phyloP scores from a whole-genome alignment of 768 basidiomycete species.

The Mycena olivaceomarginata region DNA sequence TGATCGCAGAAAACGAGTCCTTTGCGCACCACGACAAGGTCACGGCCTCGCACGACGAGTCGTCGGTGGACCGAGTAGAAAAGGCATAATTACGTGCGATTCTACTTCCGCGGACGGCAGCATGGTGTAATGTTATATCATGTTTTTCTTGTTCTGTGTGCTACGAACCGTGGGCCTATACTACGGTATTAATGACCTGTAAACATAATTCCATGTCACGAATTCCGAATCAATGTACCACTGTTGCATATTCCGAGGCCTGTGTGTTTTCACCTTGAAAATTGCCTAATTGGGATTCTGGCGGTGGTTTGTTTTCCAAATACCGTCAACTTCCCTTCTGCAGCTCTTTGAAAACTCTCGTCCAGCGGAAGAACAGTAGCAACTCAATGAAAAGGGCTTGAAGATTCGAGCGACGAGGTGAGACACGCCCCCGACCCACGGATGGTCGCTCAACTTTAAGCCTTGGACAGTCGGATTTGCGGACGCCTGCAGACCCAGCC shows the following conservation, averaged over 20 bases:
- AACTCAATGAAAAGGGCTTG: too few relatives aligned
- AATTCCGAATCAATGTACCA: too few relatives aligned
- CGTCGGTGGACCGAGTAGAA: neutral
- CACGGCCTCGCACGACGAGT: slow-evolving; percentile 23
- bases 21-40: slow-evolving; percentile 24
- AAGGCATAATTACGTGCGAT: neutral
- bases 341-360: too few relatives aligned
- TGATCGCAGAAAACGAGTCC: slow-evolving; percentile 20
- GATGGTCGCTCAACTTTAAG: too few relatives aligned
- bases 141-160: slow-evolving; percentile 1
- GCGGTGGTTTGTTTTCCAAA: neutral
- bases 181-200: slow-evolving; percentile 10
- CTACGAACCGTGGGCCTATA: neutral
- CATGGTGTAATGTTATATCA: too few relatives aligned
- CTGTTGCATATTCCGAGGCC: too few relatives aligned
- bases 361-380: too few relatives aligned
- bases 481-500: too few relatives aligned
- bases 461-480: too few relatives aligned
- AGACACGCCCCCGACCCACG: too few relatives aligned
- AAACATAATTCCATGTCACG: too few relatives aligned
- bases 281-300: neutral
- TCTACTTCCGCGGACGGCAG: neutral
- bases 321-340: neutral
- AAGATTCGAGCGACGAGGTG: too few relatives aligned
- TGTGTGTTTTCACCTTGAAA: neutral